These are phyloP conservation scores for Diaporthe nobilis DNA, from an alignment of 2,329 filamentous ascomycete species.

Conservation along the genomic window DNA sequence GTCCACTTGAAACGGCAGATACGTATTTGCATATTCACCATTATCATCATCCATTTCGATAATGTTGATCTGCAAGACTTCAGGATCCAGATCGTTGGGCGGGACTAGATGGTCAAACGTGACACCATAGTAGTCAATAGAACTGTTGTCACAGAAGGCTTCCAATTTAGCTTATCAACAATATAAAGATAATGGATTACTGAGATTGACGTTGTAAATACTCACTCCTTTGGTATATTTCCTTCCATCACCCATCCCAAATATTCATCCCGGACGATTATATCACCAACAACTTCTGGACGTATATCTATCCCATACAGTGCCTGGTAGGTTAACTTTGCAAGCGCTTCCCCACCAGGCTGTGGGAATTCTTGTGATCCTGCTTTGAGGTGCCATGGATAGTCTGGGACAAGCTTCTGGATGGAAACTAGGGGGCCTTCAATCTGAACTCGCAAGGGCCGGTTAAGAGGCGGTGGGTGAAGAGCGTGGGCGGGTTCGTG, in stretches of 20 bases:
- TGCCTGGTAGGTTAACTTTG: neutral
- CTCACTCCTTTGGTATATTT: neutral
- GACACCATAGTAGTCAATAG: slow-evolving; percentile 56
- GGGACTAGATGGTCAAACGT: slow-evolving; percentile 59
- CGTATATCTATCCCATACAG: neutral
- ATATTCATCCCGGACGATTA: slow-evolving; percentile 7
- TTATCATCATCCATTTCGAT: slow-evolving; percentile 53
- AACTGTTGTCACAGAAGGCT: neutral
- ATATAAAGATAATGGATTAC: too few species aligned
- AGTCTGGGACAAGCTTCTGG: neutral
- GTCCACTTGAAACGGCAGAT: slow-evolving; percentile 53
- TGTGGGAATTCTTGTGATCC: slow-evolving; percentile 1
- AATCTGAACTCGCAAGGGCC: slow-evolving; percentile 3
- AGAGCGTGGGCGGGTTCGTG: neutral
- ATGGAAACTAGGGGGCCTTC: neutral
- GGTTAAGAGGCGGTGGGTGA: neutral
- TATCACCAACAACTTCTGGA: neutral
- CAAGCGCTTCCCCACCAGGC: neutral
- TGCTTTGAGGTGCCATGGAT: neutral
- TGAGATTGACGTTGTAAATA: neutral
- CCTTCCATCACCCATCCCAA: slow-evolving; percentile 5
- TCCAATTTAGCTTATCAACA: neutral
- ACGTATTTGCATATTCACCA: slow-evolving; percentile 52
- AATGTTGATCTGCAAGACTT: slow-evolving; percentile 59
- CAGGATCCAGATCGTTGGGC: slow-evolving; percentile 52